Base-by-base conservation (phyloP, 805 yeast species). In the Cyberlindnera amylophila region DNA sequence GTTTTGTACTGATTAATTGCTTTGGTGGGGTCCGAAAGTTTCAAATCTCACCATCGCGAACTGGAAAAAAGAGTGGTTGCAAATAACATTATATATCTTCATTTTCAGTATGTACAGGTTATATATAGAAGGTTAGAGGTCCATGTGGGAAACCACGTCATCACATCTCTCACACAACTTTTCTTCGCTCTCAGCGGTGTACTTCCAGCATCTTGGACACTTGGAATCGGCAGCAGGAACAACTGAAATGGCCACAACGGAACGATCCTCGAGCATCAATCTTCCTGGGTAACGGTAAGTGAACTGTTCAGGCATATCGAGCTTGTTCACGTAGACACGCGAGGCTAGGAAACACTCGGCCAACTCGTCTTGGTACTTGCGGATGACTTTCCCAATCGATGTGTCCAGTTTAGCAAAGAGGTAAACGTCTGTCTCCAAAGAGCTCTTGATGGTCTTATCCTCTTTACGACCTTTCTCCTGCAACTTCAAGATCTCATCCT, bases 151-250 rank as follows among this genome's bases (percentile, higher is more conserved):
- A 18, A 47, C 41, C 8, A 63, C 74, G 6, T 63, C 64, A 3
- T 65, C 69, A 65, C 98, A 91, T 51, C 93, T 74, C 1, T 41
- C 32, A 61, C 99, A 91, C 23, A 89, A 65, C 1, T 60, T 61
- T 10, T 77, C 77, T 28, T 72, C 79, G 0, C 47, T 52, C 0
- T 55, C 62, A 0, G 95, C 68, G 7, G 75, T 76, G 57, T 65
- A 80, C 55, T 86, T 86, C 99, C 99, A 93, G 64, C 99, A 93
- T 59, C 99, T 75, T 6, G 96, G 96, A 60, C 99, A 93, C 55
- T 89, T 89, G 39, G 65, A 64, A 2, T 67, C 56, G 0, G 59
- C 44, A 0, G 88, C 73, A 4, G 70, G 68, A 7, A 69, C 62
- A 3, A 83, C 72, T 3, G 59, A 48, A 4, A 77, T 54, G 1